Evolutionary conservation across 2,329 filamentous ascomycete species (phyloP).

Genomic region (Colletotrichum sp.): DNA sequence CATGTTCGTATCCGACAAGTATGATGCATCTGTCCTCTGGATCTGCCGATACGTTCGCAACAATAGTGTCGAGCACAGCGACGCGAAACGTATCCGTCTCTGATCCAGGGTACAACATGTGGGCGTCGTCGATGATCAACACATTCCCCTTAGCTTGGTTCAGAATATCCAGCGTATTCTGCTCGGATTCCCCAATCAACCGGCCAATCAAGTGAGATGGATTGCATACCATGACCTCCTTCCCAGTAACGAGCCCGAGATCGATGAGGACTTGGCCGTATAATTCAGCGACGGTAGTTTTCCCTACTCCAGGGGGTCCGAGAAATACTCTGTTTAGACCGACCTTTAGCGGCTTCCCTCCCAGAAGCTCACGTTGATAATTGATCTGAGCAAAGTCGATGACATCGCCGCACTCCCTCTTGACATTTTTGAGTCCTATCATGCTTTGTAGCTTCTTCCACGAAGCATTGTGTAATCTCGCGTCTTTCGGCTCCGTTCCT

Average conservation of each 20-base stretch:
- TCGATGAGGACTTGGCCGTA: constrained; percentile 66
- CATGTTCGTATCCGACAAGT: constrained; percentile 64
- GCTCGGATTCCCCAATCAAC: constrained; percentile 57
- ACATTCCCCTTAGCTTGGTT: constrained; percentile 62
- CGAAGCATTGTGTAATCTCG: constrained; percentile 47
- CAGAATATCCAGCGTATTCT: constrained; percentile 62
- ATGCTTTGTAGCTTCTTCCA: constrained; percentile 59
- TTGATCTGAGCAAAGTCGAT: constrained; percentile 58
- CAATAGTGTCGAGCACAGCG: constrained; percentile 61
- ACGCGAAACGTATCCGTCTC: no score
- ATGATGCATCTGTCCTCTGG: constrained; percentile 69
- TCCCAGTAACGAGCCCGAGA: constrained; percentile 61
- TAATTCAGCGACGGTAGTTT: constrained; percentile 67
- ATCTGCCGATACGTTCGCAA: constrained; percentile 64
- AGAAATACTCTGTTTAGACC: constrained; percentile 65
- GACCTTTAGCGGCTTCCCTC: constrained; percentile 52
- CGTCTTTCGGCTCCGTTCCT: constrained; percentile 57
- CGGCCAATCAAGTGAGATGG: constrained; percentile 62
- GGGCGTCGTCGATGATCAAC: constrained; percentile 69
- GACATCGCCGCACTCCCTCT: constrained; percentile 53
- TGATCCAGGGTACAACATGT: constrained; percentile 49
- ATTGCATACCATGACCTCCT: constrained; percentile 65
- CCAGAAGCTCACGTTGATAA: constrained; percentile 60
- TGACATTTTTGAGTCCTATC: constrained; percentile 59
- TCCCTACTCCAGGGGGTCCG: constrained; percentile 68